Evolutionary conservation across 176 grass and related monocot genomes (phyloP).

Genomic region (Cenchrus americanus): DNA sequence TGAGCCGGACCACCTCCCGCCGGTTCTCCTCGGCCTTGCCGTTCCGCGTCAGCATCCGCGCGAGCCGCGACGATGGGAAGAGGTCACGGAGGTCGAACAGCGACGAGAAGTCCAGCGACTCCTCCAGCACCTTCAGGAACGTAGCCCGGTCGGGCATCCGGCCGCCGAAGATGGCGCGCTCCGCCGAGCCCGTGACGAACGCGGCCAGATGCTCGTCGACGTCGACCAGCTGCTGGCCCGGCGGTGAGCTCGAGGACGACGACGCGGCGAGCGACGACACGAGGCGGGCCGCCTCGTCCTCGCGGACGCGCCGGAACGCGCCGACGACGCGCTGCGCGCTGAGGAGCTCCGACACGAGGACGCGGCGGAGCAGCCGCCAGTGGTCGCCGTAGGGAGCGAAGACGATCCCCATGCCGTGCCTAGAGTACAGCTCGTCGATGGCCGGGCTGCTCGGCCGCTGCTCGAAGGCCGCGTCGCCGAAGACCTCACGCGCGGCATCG

Average conservation of each 20-base stretch:
- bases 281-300: conserved; percentile 33
- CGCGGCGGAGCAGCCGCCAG: conserved; percentile 50
- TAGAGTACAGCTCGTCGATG: conserved; percentile 8
- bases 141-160: not conserved
- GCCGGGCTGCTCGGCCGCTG: conserved; percentile 27
- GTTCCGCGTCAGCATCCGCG: not conserved
- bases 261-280: not conserved
- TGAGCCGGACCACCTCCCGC: not conserved
- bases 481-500: conserved; percentile 38
- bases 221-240: not conserved
- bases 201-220: not conserved
- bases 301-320: conserved; percentile 34
- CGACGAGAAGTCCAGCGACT: not conserved
- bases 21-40: not conserved
- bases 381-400: conserved; percentile 51
- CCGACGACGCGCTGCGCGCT: conserved; percentile 29
- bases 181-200: conserved; percentile 25
- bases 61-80: conserved; percentile 31
- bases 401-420: conserved; percentile 27
- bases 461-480: conserved; percentile 43
- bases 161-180: conserved; percentile 19
- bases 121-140: not conserved
- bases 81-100: conserved; percentile 41
- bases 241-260: not conserved
- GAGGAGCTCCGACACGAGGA: conserved; percentile 43